Evolutionary conservation across 208 protist genomes (phyloP).

Genomic region (Trypanosoma platydactyli): DNA sequence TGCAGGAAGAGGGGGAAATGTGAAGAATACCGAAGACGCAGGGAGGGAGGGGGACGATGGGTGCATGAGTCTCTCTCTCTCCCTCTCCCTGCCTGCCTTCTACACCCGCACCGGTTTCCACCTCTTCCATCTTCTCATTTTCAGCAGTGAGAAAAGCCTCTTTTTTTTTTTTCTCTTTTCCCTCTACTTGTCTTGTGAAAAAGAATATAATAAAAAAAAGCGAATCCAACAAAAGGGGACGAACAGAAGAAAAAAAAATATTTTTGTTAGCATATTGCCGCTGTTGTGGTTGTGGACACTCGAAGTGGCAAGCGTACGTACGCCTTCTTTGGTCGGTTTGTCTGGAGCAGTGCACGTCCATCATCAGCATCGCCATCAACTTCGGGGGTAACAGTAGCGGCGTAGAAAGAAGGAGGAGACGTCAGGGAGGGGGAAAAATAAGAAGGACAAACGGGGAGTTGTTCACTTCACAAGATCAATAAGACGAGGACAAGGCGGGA

Average conservation of each 20-base stretch:
- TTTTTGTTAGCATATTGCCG: neutral
- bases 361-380: too few relatives aligned
- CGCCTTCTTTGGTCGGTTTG: neutral
- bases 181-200: neutral
- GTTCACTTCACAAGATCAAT: neutral
- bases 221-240: conserved; percentile 4
- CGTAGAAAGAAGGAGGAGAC: neutral
- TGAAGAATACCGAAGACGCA: neutral
- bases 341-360: too few relatives aligned
- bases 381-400: too few relatives aligned
- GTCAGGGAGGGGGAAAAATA: neutral
- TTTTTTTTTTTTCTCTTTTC: conserved; percentile 11
- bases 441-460: neutral
- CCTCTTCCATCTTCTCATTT: too few relatives aligned
- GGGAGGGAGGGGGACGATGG: neutral
- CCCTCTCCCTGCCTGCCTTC: too few relatives aligned
- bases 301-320: neutral
- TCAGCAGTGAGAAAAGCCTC: neutral
- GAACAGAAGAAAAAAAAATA: conserved; percentile 3
- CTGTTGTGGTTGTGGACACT: conserved; percentile 5
- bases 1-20: conserved; percentile 5
- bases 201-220: conserved; percentile 6
- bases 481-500: neutral
- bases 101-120: too few relatives aligned
- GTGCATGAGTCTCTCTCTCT: too few relatives aligned